Percentiles rank a stretch among this genome's conserved stretches.
Conservation (phyloP, 257 asterid species). For the Capsicum baccatum region DNA sequence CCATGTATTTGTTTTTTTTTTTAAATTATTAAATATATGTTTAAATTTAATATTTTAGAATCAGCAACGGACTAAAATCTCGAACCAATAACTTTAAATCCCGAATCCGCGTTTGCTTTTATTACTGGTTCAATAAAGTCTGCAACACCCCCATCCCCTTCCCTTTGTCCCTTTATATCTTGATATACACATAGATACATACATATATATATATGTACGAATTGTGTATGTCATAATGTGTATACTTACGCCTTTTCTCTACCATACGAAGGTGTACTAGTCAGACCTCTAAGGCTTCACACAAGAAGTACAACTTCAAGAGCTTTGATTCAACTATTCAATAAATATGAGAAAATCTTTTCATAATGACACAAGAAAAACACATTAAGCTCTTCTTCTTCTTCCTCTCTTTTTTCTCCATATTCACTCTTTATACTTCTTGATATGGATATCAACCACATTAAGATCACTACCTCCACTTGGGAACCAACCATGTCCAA, state of each 20-base stretch:
- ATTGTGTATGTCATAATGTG: slow-evolving; percentile 25
- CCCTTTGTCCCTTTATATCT: slow-evolving; percentile 20
- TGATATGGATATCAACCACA: slow-evolving; percentile 54
- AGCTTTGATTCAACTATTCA: slow-evolving; percentile 15
- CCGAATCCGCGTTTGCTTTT: neutral
- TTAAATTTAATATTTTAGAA: neutral
- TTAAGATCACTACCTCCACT: slow-evolving; percentile 37
- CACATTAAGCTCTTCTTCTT: neutral
- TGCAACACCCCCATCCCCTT: neutral
- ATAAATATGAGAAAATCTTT: slow-evolving; percentile 21
- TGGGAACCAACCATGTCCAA: slow-evolving; percentile 46
- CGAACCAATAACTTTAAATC: neutral
- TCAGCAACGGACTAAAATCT: neutral
- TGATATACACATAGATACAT: neutral
- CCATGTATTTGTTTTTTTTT: neutral
- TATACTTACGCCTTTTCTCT: slow-evolving; percentile 17
- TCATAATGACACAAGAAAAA: slow-evolving; percentile 25
- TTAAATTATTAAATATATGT: neutral
- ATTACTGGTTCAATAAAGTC: neutral
- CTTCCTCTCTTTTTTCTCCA: neutral
- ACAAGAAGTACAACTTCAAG: slow-evolving; percentile 5
- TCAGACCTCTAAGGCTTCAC: slow-evolving; percentile 12
- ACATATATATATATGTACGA: neutral
- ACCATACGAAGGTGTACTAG: slow-evolving; percentile 22
- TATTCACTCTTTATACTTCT: neutral